Base-by-base conservation (phyloP, 176 grass and related monocot species). In the Zizania latifolia region DNA sequence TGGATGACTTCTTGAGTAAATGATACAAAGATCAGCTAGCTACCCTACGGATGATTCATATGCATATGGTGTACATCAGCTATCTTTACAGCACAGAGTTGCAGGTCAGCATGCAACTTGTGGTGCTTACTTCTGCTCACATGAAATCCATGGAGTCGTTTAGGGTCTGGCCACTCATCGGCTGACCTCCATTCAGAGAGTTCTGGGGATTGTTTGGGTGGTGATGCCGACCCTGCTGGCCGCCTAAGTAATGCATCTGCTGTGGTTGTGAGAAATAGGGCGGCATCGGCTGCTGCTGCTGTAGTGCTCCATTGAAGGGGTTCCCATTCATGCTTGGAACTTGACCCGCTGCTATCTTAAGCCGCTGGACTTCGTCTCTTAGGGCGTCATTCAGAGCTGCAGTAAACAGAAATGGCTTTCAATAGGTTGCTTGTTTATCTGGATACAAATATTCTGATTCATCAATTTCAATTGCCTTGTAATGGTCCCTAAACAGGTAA, bases 141-240 rank as follows among this genome's bases (percentile, higher is more conserved):
- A 99, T 88, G 84, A 86, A 99, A 81, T 99, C 92, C 92, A 99
- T 99, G 34, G 91, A 82, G 77, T 99, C 89, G 50, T 50, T 87
- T 46, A 89, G 79, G 67, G 89, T 84, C 31, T 70, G 78, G 43
- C 46, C 58, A 45, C 37, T 85, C 41, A 85, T 57, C 34, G 81
- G 75, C 46, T 88, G 95, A 28, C n/a, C n/a, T n/a, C 86, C 84
- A n/a, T 86, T 88, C 1, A 80, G 80, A 51, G 89, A 85, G 66
- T 54, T 85, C 40, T 87, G 89, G 10, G 65, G 22, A 22, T 77
- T 75, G 11, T 68, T 85, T 74, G 74, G 69, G 19, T 51, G 79
- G 3, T 87, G 56, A 54, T 72, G 87, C 73, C 89, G 81, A 12
- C 71, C 67, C 63, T 82, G 86, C 68, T 84, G 85, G 8, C 46